Base-by-base conservation (phyloP, 495 filamentous ascomycete genomes). In the Xylaria sp. region DNA sequence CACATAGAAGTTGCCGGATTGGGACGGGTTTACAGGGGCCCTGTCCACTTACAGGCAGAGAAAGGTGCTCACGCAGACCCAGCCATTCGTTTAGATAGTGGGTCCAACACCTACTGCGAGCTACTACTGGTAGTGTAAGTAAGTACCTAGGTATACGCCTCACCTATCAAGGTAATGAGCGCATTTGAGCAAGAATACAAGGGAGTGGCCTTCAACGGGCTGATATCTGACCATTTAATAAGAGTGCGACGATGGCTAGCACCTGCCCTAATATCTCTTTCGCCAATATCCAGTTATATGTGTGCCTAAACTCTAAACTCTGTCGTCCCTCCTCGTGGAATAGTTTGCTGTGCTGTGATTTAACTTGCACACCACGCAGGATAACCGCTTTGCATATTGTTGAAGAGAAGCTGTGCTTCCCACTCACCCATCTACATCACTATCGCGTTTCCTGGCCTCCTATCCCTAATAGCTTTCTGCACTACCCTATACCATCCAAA, bases 171-270 rank as follows among this genome's bases (percentile, higher is more conserved):
- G 31, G 12, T 24, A 67, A 29, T 70, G 68, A 63, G 68, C 61
- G 24, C 58, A 61, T 70, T 70, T 70, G 68, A 70, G 68, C 68
- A 70, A 55, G 46, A 53, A 61, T 41, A 15, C 19, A 21, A 58
- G 5, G 29, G 31, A 15, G 21, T 31, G 19, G 33, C 11, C 57
- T n/a, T 21, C 12, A n/a, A 41, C 8, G 15, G 57, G 57, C 19
- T 37, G 55, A 58, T n/a, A 59, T 59, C 8, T 5, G 19, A 21
- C 31, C 33, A 37, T 59, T 55, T 55, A 55, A 55, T 55, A 55
- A 55, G 52, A 55, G 26, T 17, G 24, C 14, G 26, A 14, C 24
- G 24, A 29, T 48, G 44, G 44, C 44, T 48, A 19, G 44, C 40
- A 6, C 40, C 40, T n/a, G 14, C 1, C 19, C 17, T 37, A 48